Percentiles rank a stretch among this genome's conserved stretches.
These are phyloP conservation scores for Phycomyces blakesleeanus DNA, from an alignment of 192 early-diverging fungal genomes.

Conservation along the genomic window DNA sequence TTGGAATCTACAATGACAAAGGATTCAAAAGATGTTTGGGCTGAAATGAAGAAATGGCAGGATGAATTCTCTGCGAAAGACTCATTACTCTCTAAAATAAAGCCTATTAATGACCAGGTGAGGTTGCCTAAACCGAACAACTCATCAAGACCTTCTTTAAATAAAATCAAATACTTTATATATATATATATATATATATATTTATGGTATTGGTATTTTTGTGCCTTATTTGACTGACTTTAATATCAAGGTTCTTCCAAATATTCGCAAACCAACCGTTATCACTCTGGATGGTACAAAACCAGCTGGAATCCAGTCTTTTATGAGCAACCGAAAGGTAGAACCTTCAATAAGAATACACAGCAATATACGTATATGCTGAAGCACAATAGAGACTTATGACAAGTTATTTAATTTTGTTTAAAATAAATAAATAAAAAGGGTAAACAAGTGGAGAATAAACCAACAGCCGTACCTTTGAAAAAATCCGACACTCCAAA, in stretches of 20 bases:
- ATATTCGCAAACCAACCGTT: neutral
- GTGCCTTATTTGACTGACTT: too few relatives aligned
- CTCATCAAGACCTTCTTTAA: too few relatives aligned
- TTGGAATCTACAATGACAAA: too few relatives aligned
- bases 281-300: constrained; percentile 1
- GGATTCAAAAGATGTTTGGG: constrained; percentile 12
- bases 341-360: too few relatives aligned
- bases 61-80: constrained; percentile 23
- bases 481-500: neutral
- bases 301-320: neutral
- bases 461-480: neutral
- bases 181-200: too few relatives aligned
- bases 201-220: too few relatives aligned
- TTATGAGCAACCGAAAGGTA: neutral
- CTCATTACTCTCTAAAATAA: constrained; percentile 13
- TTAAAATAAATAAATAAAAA: too few relatives aligned
- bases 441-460: too few relatives aligned
- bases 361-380: too few relatives aligned
- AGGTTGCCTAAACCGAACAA: neutral
- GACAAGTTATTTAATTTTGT: too few relatives aligned
- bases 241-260: constrained; percentile 13
- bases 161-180: too few relatives aligned
- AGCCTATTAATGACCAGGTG: constrained; percentile 21
- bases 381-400: too few relatives aligned
- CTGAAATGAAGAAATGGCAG: constrained; percentile 25